Conservation (phyloP, 202 grass and related monocot genomes). For the Bolboschoenoplectus hybrid region DNA sequence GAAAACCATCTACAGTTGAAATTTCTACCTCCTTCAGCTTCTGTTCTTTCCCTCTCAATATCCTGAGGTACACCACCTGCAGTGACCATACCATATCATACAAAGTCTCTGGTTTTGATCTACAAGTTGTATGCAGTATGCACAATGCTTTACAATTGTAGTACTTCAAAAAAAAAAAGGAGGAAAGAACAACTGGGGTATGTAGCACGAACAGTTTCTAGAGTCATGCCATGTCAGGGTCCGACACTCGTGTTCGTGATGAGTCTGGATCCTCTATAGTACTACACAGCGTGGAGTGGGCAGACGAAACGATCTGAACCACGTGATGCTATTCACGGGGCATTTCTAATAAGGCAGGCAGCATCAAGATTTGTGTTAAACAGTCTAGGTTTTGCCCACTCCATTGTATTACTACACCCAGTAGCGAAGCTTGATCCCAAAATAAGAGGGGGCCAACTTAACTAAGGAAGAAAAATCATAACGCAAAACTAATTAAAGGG, state of each 20-base stretch:
- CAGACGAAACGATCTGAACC: too few relatives aligned
- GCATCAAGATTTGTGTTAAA: too few relatives aligned
- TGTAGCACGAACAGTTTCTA: neutral
- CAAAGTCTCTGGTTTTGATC: neutral
- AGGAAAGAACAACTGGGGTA: neutral
- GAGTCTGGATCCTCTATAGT: too few relatives aligned
- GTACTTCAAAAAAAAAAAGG: neutral
- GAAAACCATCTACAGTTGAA: slow-evolving; percentile 97
- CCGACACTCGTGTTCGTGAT: neutral
- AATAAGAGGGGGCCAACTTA: too few relatives aligned
- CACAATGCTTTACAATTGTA: neutral
- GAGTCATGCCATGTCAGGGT: neutral
- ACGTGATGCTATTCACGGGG: too few relatives aligned
- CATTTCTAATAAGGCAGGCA: too few relatives aligned
- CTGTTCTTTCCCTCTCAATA: slow-evolving; percentile 77
- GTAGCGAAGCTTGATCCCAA: too few relatives aligned
- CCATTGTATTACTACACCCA: too few relatives aligned
- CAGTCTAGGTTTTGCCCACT: too few relatives aligned
- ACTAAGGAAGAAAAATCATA: too few relatives aligned
- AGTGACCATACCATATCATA: slow-evolving; percentile 9
- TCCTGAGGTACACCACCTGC: slow-evolving; percentile 83
- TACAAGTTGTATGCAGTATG: neutral
- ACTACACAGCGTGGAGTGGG: too few relatives aligned
- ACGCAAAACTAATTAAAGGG: too few relatives aligned
- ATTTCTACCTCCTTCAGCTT: slow-evolving; percentile 91